Conservation (phyloP, 495 filamentous ascomycete species). For the Sporormia fimetaria region DNA sequence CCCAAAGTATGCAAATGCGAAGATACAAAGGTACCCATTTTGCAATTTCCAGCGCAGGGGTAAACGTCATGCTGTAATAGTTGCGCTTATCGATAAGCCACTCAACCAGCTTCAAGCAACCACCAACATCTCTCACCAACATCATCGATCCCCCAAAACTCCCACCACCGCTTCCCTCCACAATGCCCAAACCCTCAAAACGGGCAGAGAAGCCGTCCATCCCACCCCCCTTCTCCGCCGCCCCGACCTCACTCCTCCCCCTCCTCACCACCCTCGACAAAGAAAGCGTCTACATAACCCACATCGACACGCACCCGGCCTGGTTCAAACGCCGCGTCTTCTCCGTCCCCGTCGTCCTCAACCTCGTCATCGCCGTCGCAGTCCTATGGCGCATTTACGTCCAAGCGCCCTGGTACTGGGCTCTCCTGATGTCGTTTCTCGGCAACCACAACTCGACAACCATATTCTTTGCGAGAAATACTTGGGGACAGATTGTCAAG, state of each 20-base stretch:
- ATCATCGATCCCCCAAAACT: background rate
- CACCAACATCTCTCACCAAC: background rate
- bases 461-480: constrained; percentile 33
- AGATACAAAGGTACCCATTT: too few species aligned
- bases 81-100: too few species aligned
- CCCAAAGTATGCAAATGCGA: too few species aligned
- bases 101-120: too few species aligned
- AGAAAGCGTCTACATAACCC: constrained; percentile 62
- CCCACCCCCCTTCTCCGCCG: constrained; percentile 52
- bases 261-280: constrained; percentile 51
- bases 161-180: background rate
- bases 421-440: constrained; percentile 36
- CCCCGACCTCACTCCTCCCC: constrained; percentile 45
- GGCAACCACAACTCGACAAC: constrained; percentile 20
- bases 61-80: too few species aligned
- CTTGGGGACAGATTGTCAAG: constrained; percentile 38
- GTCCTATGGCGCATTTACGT: constrained; percentile 51
- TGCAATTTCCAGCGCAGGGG: too few species aligned
- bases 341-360: constrained; percentile 57
- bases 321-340: constrained; percentile 68
- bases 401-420: constrained; percentile 55
- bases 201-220: constrained; percentile 18
- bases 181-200: constrained; percentile 17
- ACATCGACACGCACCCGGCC: constrained; percentile 55
- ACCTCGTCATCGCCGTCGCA: constrained; percentile 46